Percentiles rank a stretch among this genome's conserved stretches.
phyloP scores from a whole-genome alignment of 805 yeast genomes.

The Grigorovia humatica region DNA sequence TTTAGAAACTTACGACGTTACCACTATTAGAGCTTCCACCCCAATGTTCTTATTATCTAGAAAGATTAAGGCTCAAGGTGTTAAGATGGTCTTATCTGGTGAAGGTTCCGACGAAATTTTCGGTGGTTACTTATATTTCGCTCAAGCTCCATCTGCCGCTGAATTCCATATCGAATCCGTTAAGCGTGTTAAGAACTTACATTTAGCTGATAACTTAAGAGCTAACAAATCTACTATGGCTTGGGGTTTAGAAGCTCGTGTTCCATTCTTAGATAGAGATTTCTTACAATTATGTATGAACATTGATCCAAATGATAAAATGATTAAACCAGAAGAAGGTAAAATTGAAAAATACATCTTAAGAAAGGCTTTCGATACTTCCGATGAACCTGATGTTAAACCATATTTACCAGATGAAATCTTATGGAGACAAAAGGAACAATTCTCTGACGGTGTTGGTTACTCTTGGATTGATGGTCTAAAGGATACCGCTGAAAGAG shows the following conservation, averaged over 20 bases:
- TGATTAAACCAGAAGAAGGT: conserved; percentile 62
- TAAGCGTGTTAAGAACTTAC: conserved; percentile 92
- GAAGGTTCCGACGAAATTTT: conserved; percentile 99
- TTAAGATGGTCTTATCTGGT: conserved; percentile 97
- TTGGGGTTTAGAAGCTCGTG: conserved; percentile 99
- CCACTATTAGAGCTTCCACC: conserved; percentile 97
- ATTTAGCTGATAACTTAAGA: conserved; percentile 92
- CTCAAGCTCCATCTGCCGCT: conserved; percentile 84
- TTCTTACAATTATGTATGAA: conserved; percentile 89
- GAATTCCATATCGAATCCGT: conserved; percentile 97
- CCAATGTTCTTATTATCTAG: conserved; percentile 96
- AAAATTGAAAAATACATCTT: conserved; percentile 89
- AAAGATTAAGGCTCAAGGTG: conserved; percentile 98
- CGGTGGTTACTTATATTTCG: conserved; percentile 97
- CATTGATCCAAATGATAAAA: conserved; percentile 87
- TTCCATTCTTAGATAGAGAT: conserved; percentile 92
- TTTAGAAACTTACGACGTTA: conserved; percentile 95
- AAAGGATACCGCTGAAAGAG: conserved; percentile 86
- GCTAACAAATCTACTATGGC: conserved; percentile 99
- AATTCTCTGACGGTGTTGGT: conserved; percentile 98
- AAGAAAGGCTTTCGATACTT: conserved; percentile 95
- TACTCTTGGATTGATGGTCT: conserved; percentile 98
- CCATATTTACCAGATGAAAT: conserved; percentile 96
- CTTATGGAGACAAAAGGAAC: conserved; percentile 99
- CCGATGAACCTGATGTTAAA: conserved; percentile 61